Percentiles rank a stretch among this genome's conserved stretches.
phyloP scores from a whole-genome alignment of 306 rosid species.

The Echinosophora koreensis region DNA sequence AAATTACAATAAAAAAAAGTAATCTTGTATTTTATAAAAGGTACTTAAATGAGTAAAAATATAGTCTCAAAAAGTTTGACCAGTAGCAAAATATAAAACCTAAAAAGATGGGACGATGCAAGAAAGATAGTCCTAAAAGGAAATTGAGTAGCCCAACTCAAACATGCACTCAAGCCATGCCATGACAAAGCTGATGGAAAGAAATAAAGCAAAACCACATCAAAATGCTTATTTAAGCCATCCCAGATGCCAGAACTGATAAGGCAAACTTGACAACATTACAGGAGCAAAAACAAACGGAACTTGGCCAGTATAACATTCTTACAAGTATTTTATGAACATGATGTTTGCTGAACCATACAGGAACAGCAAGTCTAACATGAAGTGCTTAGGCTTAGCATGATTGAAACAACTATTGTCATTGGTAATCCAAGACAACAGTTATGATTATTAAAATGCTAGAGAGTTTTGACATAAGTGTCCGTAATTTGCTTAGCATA shows the following conservation, averaged over 20 bases:
- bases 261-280: constrained; percentile 19
- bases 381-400: constrained; percentile 14
- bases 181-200: constrained; percentile 11
- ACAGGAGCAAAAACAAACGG: background rate
- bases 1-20: constrained; percentile 13
- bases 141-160: constrained; percentile 31
- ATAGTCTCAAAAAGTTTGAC: constrained; percentile 30
- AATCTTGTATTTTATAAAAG: background rate
- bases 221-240: constrained; percentile 26
- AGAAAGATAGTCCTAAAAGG: constrained; percentile 2
- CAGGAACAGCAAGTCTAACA: background rate
- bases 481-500: constrained; percentile 31
- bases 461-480: background rate
- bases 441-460: constrained; percentile 16
- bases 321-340: constrained; percentile 16
- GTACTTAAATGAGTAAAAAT: background rate
- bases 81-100: constrained; percentile 29
- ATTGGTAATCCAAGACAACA: constrained; percentile 12
- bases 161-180: constrained; percentile 31
- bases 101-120: background rate
- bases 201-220: constrained; percentile 16
- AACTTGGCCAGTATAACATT: constrained; percentile 14
- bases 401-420: constrained; percentile 20
- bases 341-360: constrained; percentile 24
- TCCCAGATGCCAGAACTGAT: constrained; percentile 7